phyloP scores from a whole-genome alignment of 176 grass and related monocot species.

The Avena eriantha region DNA sequence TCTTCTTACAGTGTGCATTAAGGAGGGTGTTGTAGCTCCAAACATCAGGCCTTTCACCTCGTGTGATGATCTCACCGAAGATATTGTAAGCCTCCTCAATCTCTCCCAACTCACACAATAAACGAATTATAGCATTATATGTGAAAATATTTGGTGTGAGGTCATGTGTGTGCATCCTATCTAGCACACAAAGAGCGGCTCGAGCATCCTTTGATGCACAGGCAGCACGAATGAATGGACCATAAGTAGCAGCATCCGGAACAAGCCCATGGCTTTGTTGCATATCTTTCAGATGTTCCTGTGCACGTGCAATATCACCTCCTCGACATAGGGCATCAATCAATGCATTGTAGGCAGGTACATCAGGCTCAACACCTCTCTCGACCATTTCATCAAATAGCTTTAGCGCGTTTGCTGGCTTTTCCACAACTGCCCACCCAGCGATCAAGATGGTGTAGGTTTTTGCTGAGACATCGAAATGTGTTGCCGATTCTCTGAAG shows the following conservation, averaged over 20 bases:
- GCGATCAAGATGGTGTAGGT: slow-evolving; percentile 81
- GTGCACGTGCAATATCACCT: slow-evolving; percentile 52
- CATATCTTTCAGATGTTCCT: slow-evolving; percentile 65
- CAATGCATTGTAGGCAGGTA: slow-evolving; percentile 61
- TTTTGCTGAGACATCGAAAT: slow-evolving; percentile 58
- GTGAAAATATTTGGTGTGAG: slow-evolving; percentile 83
- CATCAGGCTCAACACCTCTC: slow-evolving; percentile 45
- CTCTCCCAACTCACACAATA: slow-evolving; percentile 72
- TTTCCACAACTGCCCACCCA: slow-evolving; percentile 61
- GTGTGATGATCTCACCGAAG: slow-evolving; percentile 63
- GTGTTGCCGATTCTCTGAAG: slow-evolving; percentile 45
- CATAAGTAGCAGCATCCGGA: slow-evolving; percentile 71
- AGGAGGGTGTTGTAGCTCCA: slow-evolving; percentile 88
- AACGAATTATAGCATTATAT: slow-evolving; percentile 73
- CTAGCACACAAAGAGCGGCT: slow-evolving; percentile 63
- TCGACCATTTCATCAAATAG: slow-evolving; percentile 83
- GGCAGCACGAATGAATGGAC: slow-evolving; percentile 64
- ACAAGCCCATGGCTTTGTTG: slow-evolving; percentile 51
- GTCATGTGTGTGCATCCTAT: slow-evolving; percentile 59
- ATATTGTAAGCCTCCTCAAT: slow-evolving; percentile 80
- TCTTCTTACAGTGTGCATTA: slow-evolving; percentile 72
- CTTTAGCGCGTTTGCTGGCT: slow-evolving; percentile 42
- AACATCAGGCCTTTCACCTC: slow-evolving; percentile 66
- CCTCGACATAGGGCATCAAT: slow-evolving; percentile 66
- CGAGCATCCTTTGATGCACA: slow-evolving; percentile 63